A percentile compares a stretch with the other conserved stretches of the same genome.
phyloP scores from a whole-genome alignment of 192 early-diverging fungal genomes.

The Coemansia sp. region DNA sequence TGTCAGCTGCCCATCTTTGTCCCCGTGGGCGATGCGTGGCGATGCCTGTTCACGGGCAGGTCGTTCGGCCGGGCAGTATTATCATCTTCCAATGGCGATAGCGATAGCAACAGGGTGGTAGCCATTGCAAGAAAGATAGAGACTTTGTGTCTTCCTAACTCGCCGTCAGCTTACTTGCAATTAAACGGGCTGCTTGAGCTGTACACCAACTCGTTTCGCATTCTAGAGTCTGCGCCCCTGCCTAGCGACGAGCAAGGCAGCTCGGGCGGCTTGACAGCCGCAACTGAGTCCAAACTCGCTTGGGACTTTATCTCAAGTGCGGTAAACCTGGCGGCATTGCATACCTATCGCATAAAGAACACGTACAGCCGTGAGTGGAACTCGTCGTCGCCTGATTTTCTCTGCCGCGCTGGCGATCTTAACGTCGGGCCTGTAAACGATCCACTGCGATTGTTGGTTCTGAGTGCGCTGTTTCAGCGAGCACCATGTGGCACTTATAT shows the following conservation, averaged over 20 bases:
- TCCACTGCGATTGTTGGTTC: conserved; percentile 28
- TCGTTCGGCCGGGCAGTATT: conserved; percentile 2
- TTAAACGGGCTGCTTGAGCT: conserved; percentile 43
- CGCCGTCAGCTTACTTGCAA: conserved; percentile 38
- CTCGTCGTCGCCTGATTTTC: conserved; percentile 17
- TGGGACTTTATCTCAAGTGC: conserved; percentile 19
- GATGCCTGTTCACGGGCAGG: conserved; percentile 37
- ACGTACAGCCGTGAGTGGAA: conserved; percentile 45
- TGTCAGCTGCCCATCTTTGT: conserved; percentile 64
- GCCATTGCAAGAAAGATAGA: conserved; percentile 22
- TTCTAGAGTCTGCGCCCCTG: conserved; percentile 4
- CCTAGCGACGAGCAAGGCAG: background rate
- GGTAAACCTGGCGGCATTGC: conserved; percentile 26
- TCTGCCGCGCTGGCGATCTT: conserved; percentile 36
- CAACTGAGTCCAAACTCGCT: background rate
- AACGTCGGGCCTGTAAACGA: conserved; percentile 47
- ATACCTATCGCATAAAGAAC: conserved; percentile 42
- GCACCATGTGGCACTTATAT: conserved; percentile 35
- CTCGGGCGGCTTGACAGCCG: background rate
- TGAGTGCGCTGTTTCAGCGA: conserved; percentile 32
- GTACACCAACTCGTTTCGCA: conserved; percentile 25
- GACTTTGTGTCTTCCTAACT: conserved; percentile 22
- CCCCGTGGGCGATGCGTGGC: conserved; percentile 51
- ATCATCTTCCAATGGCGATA: background rate
- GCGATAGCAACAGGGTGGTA: background rate